Percentiles rank a stretch among this genome's conserved stretches.
phyloP scores from a whole-genome alignment of 257 asterid species.

The Leonotis leonurus region DNA sequence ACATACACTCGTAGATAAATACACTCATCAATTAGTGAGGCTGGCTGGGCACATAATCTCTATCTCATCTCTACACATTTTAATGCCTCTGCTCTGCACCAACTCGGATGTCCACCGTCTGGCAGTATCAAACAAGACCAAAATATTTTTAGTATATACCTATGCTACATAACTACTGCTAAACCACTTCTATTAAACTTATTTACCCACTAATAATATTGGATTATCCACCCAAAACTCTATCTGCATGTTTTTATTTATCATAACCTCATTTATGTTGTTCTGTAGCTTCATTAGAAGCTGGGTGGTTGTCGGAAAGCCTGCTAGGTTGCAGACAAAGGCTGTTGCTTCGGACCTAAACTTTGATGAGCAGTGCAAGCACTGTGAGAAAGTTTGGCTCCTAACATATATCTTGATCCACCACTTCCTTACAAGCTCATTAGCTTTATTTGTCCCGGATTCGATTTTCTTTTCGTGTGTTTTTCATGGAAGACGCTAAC shows the following conservation, averaged over 20 bases:
- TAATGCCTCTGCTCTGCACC: no score
- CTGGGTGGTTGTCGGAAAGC: constrained; percentile 70
- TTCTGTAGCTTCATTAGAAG: constrained; percentile 71
- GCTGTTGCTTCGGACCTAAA: constrained; percentile 66
- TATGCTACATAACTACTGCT: no score
- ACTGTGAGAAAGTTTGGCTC: constrained; percentile 81
- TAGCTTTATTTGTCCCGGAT: not conserved
- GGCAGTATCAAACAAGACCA: not conserved
- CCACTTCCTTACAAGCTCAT: not conserved
- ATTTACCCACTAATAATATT: not conserved
- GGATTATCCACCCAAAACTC: not conserved
- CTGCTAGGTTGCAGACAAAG: constrained; percentile 63
- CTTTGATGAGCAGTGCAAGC: constrained; percentile 88
- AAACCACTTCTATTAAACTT: not conserved
- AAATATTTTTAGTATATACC: no score
- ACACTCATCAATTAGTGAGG: no score
- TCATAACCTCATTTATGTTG: constrained; percentile 14
- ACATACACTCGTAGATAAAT: no score
- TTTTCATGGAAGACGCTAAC: not conserved
- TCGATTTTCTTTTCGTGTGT: not conserved
- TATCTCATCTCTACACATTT: no score
- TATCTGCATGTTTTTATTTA: constrained; percentile 8
- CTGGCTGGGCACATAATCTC: no score
- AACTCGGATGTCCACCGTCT: not conserved
- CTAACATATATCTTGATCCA: not conserved